Evolutionary conservation across 2,329 filamentous ascomycete genomes (phyloP).

Genomic region (Septoria petroselini): DNA sequence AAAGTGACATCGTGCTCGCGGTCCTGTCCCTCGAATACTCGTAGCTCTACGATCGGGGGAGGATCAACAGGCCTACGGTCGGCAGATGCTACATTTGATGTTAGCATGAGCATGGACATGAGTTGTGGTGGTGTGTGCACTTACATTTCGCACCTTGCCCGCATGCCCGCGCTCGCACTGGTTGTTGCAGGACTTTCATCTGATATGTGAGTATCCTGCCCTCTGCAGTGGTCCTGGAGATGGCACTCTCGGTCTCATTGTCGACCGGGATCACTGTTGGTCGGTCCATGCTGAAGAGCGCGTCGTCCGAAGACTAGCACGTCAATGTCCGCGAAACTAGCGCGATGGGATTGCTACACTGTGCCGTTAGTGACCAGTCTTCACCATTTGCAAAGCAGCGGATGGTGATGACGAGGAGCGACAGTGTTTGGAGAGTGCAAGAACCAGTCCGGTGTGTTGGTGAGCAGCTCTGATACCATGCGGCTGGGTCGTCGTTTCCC

Average conservation of each 20-base stretch:
- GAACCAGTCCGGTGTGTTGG: constrained; percentile 19
- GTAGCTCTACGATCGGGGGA: constrained; percentile 88
- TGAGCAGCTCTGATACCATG: constrained; percentile 11
- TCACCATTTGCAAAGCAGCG: constrained; percentile 2
- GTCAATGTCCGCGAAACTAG: background rate
- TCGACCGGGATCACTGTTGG: constrained; percentile 47
- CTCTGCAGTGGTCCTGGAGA: constrained; percentile 64
- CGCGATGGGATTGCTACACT: background rate
- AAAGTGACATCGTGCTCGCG: constrained; percentile 66
- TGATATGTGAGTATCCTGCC: constrained; percentile 77
- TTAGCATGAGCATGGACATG: background rate
- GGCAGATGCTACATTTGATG: constrained; percentile 60
- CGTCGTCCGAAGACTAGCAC: background rate
- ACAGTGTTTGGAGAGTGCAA: constrained; percentile 10
- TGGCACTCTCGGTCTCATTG: constrained; percentile 56
- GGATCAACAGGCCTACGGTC: constrained; percentile 91
- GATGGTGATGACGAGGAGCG: constrained; percentile 2
- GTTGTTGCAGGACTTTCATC: constrained; percentile 86
- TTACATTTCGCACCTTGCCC: constrained; percentile 92
- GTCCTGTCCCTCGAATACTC: constrained; percentile 68
- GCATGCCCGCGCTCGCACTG: constrained; percentile 88
- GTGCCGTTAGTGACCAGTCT: constrained; percentile 2
- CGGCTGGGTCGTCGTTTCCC: constrained; percentile 10
- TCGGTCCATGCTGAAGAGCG: constrained; percentile 17
- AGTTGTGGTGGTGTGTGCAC: constrained; percentile 33